Base-by-base conservation (phyloP, 805 yeast genomes). In the Starmerella sp. region DNA sequence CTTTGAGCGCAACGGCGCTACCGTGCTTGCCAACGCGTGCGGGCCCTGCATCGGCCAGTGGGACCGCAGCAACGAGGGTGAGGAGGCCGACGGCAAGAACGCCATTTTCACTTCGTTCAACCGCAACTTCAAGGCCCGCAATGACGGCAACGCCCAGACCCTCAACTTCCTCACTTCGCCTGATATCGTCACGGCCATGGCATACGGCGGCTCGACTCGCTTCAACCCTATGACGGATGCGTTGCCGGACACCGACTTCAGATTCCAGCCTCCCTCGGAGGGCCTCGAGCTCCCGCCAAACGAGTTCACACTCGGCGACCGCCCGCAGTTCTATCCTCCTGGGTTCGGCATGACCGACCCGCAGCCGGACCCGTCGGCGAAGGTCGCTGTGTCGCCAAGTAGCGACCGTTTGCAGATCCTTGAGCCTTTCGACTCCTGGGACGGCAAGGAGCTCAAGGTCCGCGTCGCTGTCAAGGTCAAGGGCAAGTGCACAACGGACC, bases 41-140 rank as follows among this genome's bases (percentile, higher is more conserved):
- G 98, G 98, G 63, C 98, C 97, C 67, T 91, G 98, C 77, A 91
- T 91, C 69, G 98, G 98, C 56, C 98, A 91, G 77, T 91, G 98
- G 98, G 96, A 93, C 71, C 85, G 97, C 76, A 50, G 54, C 48
- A 62, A 68, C 37, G 73, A 69, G 55, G 67, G 69, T 52, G 95
- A 86, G 68, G 17, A 17, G 9, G 43, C 15, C 28, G 71, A 79
- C 48, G 81, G 81, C 69, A 74, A 77, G 52, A 90, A 89, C 72
- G 86, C 97, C 53, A 93, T 91, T 63, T 90, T 91, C 73, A 89
- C 97, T 6, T 90, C 97, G 11, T 91, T 90, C 80, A 91, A 91
- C 81, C 85, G 98, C 79, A 91, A 91, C 74, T 91, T 91, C 79
- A 84, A 93, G 71, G 87, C 97, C 38, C 86, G 98, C 79, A 93